Percentiles rank a stretch among this genome's conserved stretches.
Conservation (phyloP, 176 grass and related monocot genomes). For the Chrysopogon serrulatus region DNA sequence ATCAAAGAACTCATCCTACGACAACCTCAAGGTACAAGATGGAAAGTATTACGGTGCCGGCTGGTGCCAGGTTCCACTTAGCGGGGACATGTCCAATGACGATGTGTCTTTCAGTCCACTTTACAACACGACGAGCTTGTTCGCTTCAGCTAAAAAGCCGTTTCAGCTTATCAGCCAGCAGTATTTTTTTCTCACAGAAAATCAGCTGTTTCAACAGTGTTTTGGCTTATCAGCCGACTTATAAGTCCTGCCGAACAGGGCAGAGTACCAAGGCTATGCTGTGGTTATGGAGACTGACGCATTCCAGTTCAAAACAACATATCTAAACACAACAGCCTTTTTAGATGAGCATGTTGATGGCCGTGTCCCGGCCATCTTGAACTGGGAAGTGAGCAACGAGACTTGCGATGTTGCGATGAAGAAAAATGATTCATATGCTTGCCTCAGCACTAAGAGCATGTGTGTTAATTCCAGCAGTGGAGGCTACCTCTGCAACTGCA, state of each 20-base stretch:
- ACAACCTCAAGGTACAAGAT: neutral
- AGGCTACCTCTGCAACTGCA: constrained; percentile 41
- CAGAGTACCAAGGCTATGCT: neutral
- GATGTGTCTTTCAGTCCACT: accelerated
- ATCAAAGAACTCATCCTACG: neutral
- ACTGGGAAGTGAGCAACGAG: constrained; percentile 22
- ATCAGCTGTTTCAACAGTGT: too few species aligned
- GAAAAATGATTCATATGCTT: neutral
- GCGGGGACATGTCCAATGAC: neutral
- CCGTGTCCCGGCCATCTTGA: neutral
- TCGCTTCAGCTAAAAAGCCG: too few species aligned
- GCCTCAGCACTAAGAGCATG: neutral
- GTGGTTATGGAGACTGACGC: neutral
- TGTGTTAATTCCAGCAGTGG: constrained; percentile 1
- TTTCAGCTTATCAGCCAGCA: too few species aligned
- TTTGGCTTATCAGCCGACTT: too few species aligned
- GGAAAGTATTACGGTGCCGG: neutral
- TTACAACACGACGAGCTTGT: neutral
- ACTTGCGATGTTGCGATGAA: neutral
- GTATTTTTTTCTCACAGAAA: too few species aligned
- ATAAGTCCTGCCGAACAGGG: too few species aligned
- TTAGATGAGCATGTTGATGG: neutral
- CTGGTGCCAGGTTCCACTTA: constrained; percentile 5
- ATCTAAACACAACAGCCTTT: constrained; percentile 16
- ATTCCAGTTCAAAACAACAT: neutral